Evolutionary conservation across 202 grass and related monocot species (phyloP), one percentile per base, ranked within the genome.

Genomic region (Zizania palustris): DNA sequence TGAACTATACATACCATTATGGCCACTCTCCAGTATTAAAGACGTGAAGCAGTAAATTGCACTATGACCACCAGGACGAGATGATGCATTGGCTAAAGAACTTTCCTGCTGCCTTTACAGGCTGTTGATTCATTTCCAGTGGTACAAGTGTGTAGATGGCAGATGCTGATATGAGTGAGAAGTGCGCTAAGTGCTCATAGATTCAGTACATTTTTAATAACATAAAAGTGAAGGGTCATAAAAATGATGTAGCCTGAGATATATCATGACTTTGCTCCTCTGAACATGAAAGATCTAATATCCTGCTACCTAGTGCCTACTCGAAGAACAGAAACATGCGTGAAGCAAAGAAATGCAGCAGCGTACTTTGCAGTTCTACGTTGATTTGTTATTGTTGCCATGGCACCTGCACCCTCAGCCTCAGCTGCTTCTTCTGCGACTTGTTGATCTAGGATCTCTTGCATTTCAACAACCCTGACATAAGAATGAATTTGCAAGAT

Each of bases 361-460:
- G 18, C 19, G 21, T 93, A 99, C 96, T 99, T 99, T 74, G 91
- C 81, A 83, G 90, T 87, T 91, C 87, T 88, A 75, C 89, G 91
- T 75, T 87, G 96, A 76, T 99, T 99, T 55, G 92, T 59, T 83
- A 99, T 99, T 76, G 87, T 83, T 6, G 90, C 87, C 81, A 96
- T 93, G 45, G 92, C 80, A 14, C 90, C 96, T 55, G 81, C 79
- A 70, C 92, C 96, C 73, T 96, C 96, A 74, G 92, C 96, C 84
- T 99, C 96, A 40, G 96, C 92, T 73, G 96, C 96, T 93, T 91
- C 90, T 85, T 99, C 96, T 70, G 96, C 92, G 77, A 99, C 71
- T 90, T 99, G 96, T 69, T 99, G 92, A 70, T 99, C 96, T 84
- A 99, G 42, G 67, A 93, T 93, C 84, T 99, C 96, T 96, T 99